Base-by-base conservation (phyloP, 768 basidiomycete species). In the Tricholoma terreum region DNA sequence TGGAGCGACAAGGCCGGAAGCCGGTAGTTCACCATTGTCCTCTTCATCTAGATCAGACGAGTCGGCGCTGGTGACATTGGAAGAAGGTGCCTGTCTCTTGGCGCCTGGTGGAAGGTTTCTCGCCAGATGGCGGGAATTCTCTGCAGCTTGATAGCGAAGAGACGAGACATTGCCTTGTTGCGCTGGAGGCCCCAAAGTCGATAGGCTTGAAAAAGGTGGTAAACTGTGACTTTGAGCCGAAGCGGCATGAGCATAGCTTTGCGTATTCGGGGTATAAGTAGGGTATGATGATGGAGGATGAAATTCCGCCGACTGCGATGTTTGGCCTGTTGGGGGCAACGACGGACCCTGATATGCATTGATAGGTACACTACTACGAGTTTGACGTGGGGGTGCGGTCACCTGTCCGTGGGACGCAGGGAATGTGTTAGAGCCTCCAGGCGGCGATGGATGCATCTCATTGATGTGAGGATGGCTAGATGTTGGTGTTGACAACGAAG, bases 41-140 rank as follows among this genome's bases (percentile, higher is more conserved):
- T 92, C 90, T 49, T 91, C 90, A 50, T 93, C 92, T n/a, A 84
- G 70, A 65, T 92, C 92, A 35, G 90, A 89, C 1, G 91, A 91
- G 70, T 92, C 85, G 10, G 88, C 85, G 60, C 89, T 92, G 8
- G 86, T 84, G 58, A 85, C 81, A 63, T 83, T 84, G 1, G 90
- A 90, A 3, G 80, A 73, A 11, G 83, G 81, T 33, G 83, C 81
- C 30, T 80, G 77, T 61, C 89, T 78, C 71, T 89, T 90, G 56
- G 81, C 73, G 27, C 77, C 76, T 38, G 79, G 70, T 30, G 65
- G 55, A 62, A 75, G 73, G 61, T 70, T 73, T 65, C 73, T 71
- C 52, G 73, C 35, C 52, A 64, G 61, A 62, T 67, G 58, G 36
- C 69, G 69, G 4, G 73, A 65, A 54, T 62, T 65, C 55, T 86